These are phyloP conservation scores for Clonostachys rhizophaga DNA, from an alignment of 2,329 filamentous ascomycete species.

Conservation along the genomic window DNA sequence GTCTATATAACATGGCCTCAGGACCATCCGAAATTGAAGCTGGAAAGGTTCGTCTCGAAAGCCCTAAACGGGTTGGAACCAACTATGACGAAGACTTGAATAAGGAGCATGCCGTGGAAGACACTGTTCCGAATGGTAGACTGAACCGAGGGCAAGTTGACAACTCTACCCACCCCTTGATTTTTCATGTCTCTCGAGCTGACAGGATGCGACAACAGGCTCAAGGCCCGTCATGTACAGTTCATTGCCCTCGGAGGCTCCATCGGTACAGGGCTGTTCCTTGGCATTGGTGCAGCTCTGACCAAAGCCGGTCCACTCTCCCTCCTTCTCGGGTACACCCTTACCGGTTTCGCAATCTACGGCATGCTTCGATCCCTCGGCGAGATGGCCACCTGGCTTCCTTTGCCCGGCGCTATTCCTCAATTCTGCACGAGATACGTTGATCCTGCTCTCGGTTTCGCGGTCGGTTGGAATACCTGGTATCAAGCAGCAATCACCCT, in stretches of 20 bases:
- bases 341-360: constrained; percentile 58
- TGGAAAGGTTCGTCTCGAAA: too few relatives aligned
- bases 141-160: too few relatives aligned
- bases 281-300: constrained; percentile 51
- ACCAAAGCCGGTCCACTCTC: constrained; percentile 40
- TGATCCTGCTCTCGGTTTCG: constrained; percentile 55
- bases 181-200: too few relatives aligned
- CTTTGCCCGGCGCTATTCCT: constrained; percentile 59
- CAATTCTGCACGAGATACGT: constrained; percentile 58
- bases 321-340: constrained; percentile 43
- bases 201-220: too few relatives aligned
- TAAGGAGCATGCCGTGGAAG: too few relatives aligned
- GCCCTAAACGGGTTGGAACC: too few relatives aligned
- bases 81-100: too few relatives aligned
- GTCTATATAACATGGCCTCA: too few relatives aligned
- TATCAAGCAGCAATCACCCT: constrained; percentile 28
- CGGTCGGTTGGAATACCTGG: constrained; percentile 37
- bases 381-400: constrained; percentile 57
- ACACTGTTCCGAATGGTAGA: too few relatives aligned
- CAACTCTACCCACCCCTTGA: too few relatives aligned
- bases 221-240: constrained; percentile 47
- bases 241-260: constrained; percentile 61
- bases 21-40: too few relatives aligned
- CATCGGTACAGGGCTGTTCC: constrained; percentile 60
- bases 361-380: constrained; percentile 57